A percentile compares a stretch with the other conserved stretches of the same genome.
phyloP scores from a whole-genome alignment of 768 basidiomycete species.

The Boletus rufocinnamomeus region DNA sequence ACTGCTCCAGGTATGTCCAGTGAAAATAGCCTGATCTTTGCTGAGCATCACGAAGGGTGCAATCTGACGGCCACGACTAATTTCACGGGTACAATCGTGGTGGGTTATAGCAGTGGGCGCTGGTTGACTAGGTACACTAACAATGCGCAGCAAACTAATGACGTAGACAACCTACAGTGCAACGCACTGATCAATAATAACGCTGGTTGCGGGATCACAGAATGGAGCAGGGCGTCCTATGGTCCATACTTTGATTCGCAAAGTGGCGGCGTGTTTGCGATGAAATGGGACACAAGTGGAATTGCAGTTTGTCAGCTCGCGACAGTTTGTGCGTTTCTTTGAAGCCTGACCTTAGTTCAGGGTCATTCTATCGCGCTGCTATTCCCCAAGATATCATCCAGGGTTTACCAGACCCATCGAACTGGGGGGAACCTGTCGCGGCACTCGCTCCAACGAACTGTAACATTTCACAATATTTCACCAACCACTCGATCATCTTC shows the following conservation, averaged over 20 bases:
- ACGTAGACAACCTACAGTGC: slow-evolving; percentile 54
- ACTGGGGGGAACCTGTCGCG: slow-evolving; percentile 72
- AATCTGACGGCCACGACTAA: slow-evolving; percentile 51
- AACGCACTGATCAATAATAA: slow-evolving; percentile 54
- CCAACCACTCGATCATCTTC: slow-evolving; percentile 73
- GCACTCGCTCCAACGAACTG: slow-evolving; percentile 54
- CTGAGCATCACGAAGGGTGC: slow-evolving; percentile 48
- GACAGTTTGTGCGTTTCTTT: not conserved
- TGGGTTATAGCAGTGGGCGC: slow-evolving; percentile 36
- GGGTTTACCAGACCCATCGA: slow-evolving; percentile 63
- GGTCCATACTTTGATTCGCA: slow-evolving; percentile 79
- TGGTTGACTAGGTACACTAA: slow-evolving; percentile 1
- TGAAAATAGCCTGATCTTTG: not conserved
- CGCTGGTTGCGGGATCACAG: slow-evolving; percentile 75
- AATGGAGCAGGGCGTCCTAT: slow-evolving; percentile 82
- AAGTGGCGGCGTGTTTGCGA: slow-evolving; percentile 83
- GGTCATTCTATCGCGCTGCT: slow-evolving; percentile 82
- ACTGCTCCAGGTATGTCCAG: slow-evolving; percentile 54
- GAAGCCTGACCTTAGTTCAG: slow-evolving; percentile 38
- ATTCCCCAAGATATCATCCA: slow-evolving; percentile 65
- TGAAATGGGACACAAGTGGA: slow-evolving; percentile 83
- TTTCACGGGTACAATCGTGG: slow-evolving; percentile 66
- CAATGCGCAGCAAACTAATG: slow-evolving; percentile 45
- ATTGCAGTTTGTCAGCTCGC: slow-evolving; percentile 68
- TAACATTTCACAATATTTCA: slow-evolving; percentile 58